These are phyloP conservation scores for Cutaneotrichosporon dermatis DNA, from an alignment of 1,284 basidiomycete genomes.

Conservation along the genomic window DNA sequence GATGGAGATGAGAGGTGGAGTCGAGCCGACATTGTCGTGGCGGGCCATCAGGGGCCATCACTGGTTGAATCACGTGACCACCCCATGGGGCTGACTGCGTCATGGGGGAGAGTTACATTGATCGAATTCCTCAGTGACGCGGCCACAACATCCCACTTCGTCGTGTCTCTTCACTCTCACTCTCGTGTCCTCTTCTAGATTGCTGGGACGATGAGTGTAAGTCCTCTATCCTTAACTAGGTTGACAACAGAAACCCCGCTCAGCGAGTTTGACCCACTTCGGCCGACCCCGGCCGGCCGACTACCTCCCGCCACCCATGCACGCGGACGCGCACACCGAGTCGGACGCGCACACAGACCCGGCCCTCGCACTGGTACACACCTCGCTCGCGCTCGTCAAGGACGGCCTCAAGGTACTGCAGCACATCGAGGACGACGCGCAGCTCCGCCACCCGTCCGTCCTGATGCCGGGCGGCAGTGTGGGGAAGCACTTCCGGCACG, in stretches of 20 bases:
- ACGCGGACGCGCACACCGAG: neutral
- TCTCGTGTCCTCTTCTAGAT: no score
- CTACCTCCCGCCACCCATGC: neutral
- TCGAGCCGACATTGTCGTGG: no score
- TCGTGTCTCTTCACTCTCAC: no score
- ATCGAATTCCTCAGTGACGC: no score
- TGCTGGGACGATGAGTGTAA: no score
- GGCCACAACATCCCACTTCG: no score
- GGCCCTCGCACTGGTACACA: neutral
- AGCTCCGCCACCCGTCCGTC: slow-evolving; percentile 29
- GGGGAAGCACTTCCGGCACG: slow-evolving; percentile 46
- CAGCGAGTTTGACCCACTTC: neutral
- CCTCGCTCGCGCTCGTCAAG: slow-evolving; percentile 33
- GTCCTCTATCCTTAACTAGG: no score
- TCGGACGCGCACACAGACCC: neutral
- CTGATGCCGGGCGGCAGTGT: slow-evolving; percentile 42
- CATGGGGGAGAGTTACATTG: no score
- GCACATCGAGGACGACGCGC: slow-evolving; percentile 27
- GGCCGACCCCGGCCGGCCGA: neutral
- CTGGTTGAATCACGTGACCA: no score
- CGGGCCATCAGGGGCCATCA: no score
- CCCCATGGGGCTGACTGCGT: no score
- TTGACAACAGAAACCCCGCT: neutral
- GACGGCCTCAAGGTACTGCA: slow-evolving; percentile 34
- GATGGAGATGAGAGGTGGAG: no score